phyloP scores from a whole-genome alignment of 371 early-diverging fungal genomes.

The Synchytrium microbalum region DNA sequence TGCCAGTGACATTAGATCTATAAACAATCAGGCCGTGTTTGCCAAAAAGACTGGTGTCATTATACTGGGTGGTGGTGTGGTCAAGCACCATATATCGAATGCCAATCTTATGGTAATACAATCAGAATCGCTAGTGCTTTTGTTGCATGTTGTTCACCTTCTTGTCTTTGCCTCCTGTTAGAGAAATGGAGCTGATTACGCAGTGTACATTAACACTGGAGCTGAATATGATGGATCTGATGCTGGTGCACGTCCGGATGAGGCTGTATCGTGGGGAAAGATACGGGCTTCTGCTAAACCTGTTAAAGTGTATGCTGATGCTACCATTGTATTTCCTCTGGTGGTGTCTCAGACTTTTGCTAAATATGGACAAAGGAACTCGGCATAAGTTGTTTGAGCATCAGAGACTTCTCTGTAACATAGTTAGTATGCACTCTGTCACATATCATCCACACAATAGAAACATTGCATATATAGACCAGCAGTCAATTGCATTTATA shows the following conservation, averaged over 20 bases:
- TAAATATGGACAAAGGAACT: conserved; percentile 5
- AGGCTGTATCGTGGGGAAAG: conserved; percentile 99
- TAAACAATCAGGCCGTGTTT: conserved; percentile 93
- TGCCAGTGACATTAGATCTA: conserved; percentile 86
- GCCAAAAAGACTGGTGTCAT: conserved; percentile 96
- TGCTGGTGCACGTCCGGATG: conserved; percentile 98
- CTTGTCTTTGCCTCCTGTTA: conserved; percentile 18
- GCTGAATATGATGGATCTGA: conserved; percentile 99
- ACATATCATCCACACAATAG: neutral
- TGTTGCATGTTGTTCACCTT: neutral
- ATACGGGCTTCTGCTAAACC: conserved; percentile 78
- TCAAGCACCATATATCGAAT: conserved; percentile 99
- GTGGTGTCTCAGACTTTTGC: conserved; percentile 94
- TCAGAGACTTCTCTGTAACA: too few relatives aligned
- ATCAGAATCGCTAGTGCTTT: neutral
- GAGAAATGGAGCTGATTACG: conserved; percentile 98
- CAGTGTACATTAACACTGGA: conserved; percentile 97
- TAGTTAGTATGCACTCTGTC: too few relatives aligned
- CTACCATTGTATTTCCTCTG: conserved; percentile 92
- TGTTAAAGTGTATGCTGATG: conserved; percentile 96
- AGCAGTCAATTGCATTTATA: too few relatives aligned
- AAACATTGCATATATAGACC: too few relatives aligned
- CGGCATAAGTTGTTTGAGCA: neutral
- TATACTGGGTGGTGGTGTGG: conserved; percentile 96
- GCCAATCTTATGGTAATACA: conserved; percentile 90